Evolutionary conservation across 768 basidiomycete species (phyloP).

Genomic region (Ramaria sp.): DNA sequence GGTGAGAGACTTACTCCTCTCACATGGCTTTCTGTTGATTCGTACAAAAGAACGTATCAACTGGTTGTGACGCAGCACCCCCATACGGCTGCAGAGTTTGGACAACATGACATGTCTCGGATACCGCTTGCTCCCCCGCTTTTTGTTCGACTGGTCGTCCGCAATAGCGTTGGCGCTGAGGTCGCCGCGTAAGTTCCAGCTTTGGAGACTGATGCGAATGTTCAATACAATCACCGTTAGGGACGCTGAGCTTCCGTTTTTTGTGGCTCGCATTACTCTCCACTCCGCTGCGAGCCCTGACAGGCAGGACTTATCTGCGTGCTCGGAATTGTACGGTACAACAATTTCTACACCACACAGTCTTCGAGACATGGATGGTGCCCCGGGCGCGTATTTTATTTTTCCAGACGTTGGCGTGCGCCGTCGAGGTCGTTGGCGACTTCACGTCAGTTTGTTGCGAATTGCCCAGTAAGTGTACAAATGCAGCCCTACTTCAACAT

Average conservation of each 20-base stretch:
- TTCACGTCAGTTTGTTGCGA: conserved; percentile 62
- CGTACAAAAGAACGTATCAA: conserved; percentile 40
- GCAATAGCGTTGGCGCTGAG: conserved; percentile 58
- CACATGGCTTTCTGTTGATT: neutral
- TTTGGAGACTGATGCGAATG: conserved; percentile 12
- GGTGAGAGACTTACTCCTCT: neutral
- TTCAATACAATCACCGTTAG: conserved; percentile 26
- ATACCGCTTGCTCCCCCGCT: conserved; percentile 78
- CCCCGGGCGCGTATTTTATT: conserved; percentile 74
- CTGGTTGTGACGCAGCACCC: conserved; percentile 85
- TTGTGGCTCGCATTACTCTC: conserved; percentile 74
- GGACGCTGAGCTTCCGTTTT: conserved; percentile 77
- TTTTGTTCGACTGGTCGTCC: conserved; percentile 67
- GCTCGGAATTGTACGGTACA: conserved; percentile 70
- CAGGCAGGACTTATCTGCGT: conserved; percentile 53
- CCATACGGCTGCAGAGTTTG: conserved; percentile 71
- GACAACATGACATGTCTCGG: conserved; percentile 59
- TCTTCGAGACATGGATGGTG: conserved; percentile 70
- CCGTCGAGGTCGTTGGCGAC: conserved; percentile 61
- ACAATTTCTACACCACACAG: conserved; percentile 75
- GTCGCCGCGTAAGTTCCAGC: conserved; percentile 61
- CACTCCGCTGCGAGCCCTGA: conserved; percentile 57
- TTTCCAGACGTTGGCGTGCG: conserved; percentile 88
- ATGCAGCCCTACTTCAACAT: neutral
- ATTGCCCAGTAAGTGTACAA: conserved; percentile 53